Conservation (phyloP, 192 early-diverging fungal species). For the Backusella tuberculispora region DNA sequence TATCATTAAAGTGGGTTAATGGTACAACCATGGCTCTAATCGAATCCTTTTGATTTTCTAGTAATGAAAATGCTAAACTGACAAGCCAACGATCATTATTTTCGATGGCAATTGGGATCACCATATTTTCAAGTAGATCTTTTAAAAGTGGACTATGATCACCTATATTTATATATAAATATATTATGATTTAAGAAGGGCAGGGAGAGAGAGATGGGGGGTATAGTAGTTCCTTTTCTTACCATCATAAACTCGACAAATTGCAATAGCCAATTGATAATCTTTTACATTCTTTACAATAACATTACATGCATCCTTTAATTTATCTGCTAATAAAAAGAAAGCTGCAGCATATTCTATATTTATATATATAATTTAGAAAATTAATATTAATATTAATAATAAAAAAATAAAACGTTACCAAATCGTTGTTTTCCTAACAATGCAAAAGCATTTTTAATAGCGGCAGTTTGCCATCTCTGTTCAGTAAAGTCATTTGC, state of each 20-base stretch:
- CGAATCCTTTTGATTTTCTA: constrained; percentile 61
- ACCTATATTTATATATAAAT: constrained; percentile 37
- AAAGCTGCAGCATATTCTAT: constrained; percentile 93
- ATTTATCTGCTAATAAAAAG: constrained; percentile 86
- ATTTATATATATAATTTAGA: neutral
- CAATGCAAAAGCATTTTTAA: constrained; percentile 99
- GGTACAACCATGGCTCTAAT: constrained; percentile 63
- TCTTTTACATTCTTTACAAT: constrained; percentile 93
- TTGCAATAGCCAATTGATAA: constrained; percentile 87
- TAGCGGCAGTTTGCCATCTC: constrained; percentile 91
- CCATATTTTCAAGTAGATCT: constrained; percentile 49
- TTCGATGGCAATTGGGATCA: constrained; percentile 60
- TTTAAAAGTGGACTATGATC: constrained; percentile 60
- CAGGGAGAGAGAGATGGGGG: neutral
- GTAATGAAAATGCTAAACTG: constrained; percentile 56
- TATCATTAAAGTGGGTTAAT: constrained; percentile 4
- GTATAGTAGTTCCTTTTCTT: constrained; percentile 7
- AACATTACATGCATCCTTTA: constrained; percentile 92
- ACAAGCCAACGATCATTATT: constrained; percentile 72
- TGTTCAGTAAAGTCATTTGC: constrained; percentile 89
- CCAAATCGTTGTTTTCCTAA: constrained; percentile 93
- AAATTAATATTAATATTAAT: neutral
- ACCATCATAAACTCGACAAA: constrained; percentile 94
- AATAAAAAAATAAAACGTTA: constrained; percentile 34
- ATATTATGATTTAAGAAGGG: neutral